Evolutionary conservation across 208 protist species (phyloP).

Genomic region (Leishmania tarentolae): DNA sequence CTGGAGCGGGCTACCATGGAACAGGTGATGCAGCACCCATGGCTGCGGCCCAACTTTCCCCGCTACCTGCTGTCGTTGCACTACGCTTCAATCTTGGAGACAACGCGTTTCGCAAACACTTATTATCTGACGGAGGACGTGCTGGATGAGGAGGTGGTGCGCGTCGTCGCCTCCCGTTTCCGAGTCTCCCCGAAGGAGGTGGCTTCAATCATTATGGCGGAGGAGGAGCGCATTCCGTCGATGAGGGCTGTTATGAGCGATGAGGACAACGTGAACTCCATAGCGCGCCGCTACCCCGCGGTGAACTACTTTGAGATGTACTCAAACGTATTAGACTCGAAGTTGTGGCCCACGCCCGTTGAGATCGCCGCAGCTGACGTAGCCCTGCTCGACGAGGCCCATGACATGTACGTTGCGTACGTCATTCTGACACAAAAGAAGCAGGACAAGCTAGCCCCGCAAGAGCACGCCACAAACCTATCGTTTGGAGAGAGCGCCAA

Average conservation of each 20-base stretch:
- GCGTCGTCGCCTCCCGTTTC: constrained; percentile 61
- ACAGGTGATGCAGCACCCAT: constrained; percentile 89
- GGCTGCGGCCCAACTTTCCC: constrained; percentile 64
- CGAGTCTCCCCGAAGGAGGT: constrained; percentile 48
- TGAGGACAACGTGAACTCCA: constrained; percentile 21
- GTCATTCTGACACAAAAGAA: constrained; percentile 69
- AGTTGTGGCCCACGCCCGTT: constrained; percentile 79
- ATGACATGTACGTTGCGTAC: constrained; percentile 84
- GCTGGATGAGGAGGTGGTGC: constrained; percentile 68
- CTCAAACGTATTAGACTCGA: constrained; percentile 75
- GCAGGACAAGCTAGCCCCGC: constrained; percentile 54
- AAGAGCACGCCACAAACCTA: constrained; percentile 39
- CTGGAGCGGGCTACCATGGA: constrained; percentile 88
- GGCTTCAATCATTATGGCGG: constrained; percentile 45
- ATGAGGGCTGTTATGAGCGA: constrained; percentile 47
- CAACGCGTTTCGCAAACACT: constrained; percentile 56
- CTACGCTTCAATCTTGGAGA: constrained; percentile 68
- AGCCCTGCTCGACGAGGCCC: constrained; percentile 63
- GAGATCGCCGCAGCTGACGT: constrained; percentile 72
- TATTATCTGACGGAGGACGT: constrained; percentile 33
- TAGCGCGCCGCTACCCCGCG: constrained; percentile 57
- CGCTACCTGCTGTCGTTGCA: constrained; percentile 67
- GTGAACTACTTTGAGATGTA: constrained; percentile 72
- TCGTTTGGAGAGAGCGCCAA: constrained; percentile 48
- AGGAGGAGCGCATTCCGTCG: constrained; percentile 59